phyloP scores from a whole-genome alignment of 2,329 filamentous ascomycete species.

The Fusarium bulbicola region DNA sequence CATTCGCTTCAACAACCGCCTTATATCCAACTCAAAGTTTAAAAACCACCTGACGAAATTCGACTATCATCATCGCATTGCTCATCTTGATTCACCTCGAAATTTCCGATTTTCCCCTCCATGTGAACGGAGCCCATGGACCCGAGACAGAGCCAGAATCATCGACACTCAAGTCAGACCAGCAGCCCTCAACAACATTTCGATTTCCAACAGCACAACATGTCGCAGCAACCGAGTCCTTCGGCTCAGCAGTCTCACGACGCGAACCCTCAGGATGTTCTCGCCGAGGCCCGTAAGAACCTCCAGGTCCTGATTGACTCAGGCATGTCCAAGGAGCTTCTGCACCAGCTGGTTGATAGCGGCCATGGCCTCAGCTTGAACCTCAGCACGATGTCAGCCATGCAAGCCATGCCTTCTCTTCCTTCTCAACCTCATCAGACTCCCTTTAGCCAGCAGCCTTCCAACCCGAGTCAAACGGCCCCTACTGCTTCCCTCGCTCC shows the following conservation, averaged over 20 bases:
- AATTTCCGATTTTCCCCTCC: constrained; percentile 41
- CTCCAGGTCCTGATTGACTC: constrained; percentile 57
- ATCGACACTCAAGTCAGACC: constrained; percentile 31
- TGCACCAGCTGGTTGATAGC: constrained; percentile 53
- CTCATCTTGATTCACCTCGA: constrained; percentile 19
- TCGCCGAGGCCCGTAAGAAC: constrained; percentile 56
- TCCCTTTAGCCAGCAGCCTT: constrained; percentile 20
- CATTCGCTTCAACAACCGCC: constrained; percentile 30
- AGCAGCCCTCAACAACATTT: constrained; percentile 42
- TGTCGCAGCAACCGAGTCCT: constrained; percentile 40
- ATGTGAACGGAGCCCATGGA: constrained; percentile 46
- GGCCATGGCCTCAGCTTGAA: constrained; percentile 47
- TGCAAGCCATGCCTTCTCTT: constrained; percentile 21
- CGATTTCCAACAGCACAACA: constrained; percentile 35
- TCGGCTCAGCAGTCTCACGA: constrained; percentile 44
- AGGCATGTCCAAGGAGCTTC: constrained; percentile 54
- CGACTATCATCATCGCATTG: background rate
- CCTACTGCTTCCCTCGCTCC: constrained; percentile 37
- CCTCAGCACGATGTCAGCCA: constrained; percentile 25
- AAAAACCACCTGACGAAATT: background rate
- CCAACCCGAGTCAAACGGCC: constrained; percentile 34
- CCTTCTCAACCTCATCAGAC: constrained; percentile 33
- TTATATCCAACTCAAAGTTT: background rate
- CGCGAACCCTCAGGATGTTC: constrained; percentile 53
- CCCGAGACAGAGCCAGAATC: constrained; percentile 35